Conservation (phyloP, 306 rosid genomes). For the Benincasa hispida region DNA sequence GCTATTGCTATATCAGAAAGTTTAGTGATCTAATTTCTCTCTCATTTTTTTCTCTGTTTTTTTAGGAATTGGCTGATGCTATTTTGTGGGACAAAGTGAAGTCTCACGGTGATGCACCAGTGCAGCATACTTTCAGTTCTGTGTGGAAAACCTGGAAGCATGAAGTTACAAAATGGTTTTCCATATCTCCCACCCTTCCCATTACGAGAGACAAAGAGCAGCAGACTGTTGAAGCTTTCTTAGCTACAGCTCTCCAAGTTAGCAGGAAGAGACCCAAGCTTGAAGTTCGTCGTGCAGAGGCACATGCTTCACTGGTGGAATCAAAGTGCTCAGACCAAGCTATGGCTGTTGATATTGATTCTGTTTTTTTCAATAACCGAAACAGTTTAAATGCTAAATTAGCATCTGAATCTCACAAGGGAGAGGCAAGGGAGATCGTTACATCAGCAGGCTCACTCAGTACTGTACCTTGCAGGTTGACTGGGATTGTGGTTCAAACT, state of each 20-base stretch:
- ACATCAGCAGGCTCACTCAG: conserved; percentile 23
- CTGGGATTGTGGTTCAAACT: conserved; percentile 39
- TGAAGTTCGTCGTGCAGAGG: conserved; percentile 94
- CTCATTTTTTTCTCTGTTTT: not conserved
- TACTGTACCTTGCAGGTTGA: conserved; percentile 47
- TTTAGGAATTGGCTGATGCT: conserved; percentile 78
- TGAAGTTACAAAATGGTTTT: conserved; percentile 82
- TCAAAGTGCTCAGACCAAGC: conserved; percentile 40
- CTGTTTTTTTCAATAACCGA: conserved; percentile 45
- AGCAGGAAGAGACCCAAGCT: conserved; percentile 90
- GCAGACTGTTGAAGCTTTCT: conserved; percentile 33
- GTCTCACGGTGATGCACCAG: conserved; percentile 41
- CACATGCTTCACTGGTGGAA: conserved; percentile 58
- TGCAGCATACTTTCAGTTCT: conserved; percentile 60
- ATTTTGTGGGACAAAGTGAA: conserved; percentile 71
- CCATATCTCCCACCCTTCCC: conserved; percentile 37
- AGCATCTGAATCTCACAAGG: conserved; percentile 36
- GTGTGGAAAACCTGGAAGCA: conserved; percentile 99
- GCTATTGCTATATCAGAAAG: not conserved
- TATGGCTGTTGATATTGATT: conserved; percentile 50
- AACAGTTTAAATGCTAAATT: conserved; percentile 28
- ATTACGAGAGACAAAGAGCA: conserved; percentile 32
- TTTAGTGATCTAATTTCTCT: conserved; percentile 3
- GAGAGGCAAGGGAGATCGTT: conserved; percentile 31
- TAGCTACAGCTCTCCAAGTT: conserved; percentile 48